Conservation (phyloP, 2,329 filamentous ascomycete genomes). For the Colletotrichum siamense region DNA sequence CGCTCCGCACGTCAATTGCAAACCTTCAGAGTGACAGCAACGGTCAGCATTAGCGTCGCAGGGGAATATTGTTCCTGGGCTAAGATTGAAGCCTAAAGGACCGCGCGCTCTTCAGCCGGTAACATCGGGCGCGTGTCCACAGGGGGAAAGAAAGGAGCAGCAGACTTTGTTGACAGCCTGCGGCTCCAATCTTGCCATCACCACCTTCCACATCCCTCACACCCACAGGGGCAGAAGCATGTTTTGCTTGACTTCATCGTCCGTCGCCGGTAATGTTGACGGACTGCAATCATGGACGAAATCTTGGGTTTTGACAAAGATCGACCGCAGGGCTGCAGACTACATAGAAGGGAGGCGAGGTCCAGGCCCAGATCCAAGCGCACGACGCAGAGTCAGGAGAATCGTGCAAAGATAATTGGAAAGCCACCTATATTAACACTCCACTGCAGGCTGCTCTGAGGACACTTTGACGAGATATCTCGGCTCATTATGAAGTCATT, state of each 20-base stretch:
- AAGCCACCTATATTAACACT: neutral
- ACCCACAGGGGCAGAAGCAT: neutral
- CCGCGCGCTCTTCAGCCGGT: neutral
- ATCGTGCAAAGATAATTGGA: constrained; percentile 6
- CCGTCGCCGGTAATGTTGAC: neutral
- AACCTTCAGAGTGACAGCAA: constrained; percentile 16
- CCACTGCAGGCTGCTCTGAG: neutral
- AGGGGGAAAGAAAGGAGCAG: neutral
- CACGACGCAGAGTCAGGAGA: neutral
- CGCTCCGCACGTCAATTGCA: constrained; percentile 13
- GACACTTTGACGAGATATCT: constrained; percentile 9
- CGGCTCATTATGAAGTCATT: constrained; percentile 23
- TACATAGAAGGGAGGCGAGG: neutral
- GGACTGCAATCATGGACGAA: neutral
- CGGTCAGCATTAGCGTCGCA: constrained; percentile 2
- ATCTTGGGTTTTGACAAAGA: neutral
- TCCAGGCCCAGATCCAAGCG: neutral
- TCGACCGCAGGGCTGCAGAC: neutral
- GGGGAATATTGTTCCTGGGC: neutral
- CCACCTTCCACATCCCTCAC: neutral
- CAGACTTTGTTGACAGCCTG: neutral
- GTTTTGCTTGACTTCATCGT: neutral
- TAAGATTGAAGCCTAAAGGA: neutral
- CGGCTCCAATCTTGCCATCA: neutral
- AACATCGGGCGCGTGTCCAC: neutral